phyloP scores from a whole-genome alignment of 441 rosid genomes.

The Cnidoscolus chayamansa region DNA sequence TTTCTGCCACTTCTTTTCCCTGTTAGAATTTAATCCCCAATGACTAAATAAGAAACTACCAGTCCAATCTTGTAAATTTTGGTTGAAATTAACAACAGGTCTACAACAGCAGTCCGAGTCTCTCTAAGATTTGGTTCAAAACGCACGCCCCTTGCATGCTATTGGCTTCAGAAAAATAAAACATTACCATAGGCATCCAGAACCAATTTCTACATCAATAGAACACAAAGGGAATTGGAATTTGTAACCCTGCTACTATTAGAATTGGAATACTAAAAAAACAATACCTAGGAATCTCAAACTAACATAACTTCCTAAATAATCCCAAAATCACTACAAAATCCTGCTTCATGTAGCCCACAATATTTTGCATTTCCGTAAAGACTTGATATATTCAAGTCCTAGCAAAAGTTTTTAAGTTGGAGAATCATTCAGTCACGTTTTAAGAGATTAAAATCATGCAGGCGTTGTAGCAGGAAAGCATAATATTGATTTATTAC shows the following conservation, averaged over 20 bases:
- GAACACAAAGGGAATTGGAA: too few relatives aligned
- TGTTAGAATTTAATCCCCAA: slow-evolving; percentile 31
- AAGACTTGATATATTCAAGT: not conserved
- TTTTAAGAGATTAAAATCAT: not conserved
- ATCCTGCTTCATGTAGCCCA: not conserved
- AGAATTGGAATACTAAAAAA: too few relatives aligned
- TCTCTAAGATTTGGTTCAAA: not conserved
- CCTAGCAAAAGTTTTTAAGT: not conserved
- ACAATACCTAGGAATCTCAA: too few relatives aligned
- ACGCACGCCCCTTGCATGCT: not conserved
- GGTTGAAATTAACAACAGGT: not conserved
- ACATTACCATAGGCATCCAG: too few relatives aligned
- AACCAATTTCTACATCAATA: too few relatives aligned
- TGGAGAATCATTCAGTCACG: not conserved
- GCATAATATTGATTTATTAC: slow-evolving; percentile 32
- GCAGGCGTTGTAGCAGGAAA: not conserved
- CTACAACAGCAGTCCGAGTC: not conserved
- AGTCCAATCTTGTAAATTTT: not conserved
- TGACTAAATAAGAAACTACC: not conserved
- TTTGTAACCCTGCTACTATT: too few relatives aligned
- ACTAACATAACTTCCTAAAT: too few relatives aligned
- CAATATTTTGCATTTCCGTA: not conserved
- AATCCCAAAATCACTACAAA: too few relatives aligned
- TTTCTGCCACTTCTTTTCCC: slow-evolving; percentile 82
- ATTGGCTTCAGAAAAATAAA: not conserved